Evolutionary conservation across 331 rosid genomes (phyloP).

Genomic region (Prunus yedoensis): DNA sequence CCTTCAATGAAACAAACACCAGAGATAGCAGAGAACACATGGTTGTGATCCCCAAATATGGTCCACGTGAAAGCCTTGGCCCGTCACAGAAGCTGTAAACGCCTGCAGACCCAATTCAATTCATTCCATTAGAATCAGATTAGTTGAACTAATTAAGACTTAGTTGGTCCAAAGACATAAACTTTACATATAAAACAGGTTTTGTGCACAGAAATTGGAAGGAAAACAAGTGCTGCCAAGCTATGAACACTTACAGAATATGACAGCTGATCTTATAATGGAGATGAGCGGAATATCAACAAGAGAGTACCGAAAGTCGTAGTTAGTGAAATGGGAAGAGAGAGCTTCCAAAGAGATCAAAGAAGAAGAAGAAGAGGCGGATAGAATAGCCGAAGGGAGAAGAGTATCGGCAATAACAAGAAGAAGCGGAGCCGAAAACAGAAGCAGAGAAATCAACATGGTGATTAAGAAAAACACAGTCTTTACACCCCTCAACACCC

Average conservation of each 20-base stretch:
- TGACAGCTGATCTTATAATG: constrained; percentile 67
- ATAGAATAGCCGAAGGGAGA: constrained; percentile 75
- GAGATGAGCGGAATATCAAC: constrained; percentile 85
- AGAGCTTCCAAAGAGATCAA: constrained; percentile 45
- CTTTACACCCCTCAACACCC: constrained; percentile 62
- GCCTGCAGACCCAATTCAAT: constrained; percentile 38
- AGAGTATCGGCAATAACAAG: constrained; percentile 74
- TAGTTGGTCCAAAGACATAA: too few relatives aligned
- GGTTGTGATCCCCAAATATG: constrained; percentile 81
- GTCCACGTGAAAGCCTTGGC: constrained; percentile 74
- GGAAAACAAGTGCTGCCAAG: not conserved
- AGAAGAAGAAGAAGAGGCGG: constrained; percentile 44
- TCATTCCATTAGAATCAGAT: not conserved
- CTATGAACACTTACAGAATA: constrained; percentile 58
- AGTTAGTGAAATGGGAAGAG: constrained; percentile 61
- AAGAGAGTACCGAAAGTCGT: constrained; percentile 83
- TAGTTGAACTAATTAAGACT: not conserved
- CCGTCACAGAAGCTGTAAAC: constrained; percentile 91
- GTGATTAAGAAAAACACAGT: constrained; percentile 80
- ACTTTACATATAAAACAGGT: not conserved
- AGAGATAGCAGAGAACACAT: constrained; percentile 65
- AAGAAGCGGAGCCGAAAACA: constrained; percentile 82
- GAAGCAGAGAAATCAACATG: constrained; percentile 74
- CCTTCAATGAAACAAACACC: constrained; percentile 76
- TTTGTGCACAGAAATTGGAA: not conserved